Conservation (phyloP, 2,329 filamentous ascomycete species). For the Fusarium piperis region DNA sequence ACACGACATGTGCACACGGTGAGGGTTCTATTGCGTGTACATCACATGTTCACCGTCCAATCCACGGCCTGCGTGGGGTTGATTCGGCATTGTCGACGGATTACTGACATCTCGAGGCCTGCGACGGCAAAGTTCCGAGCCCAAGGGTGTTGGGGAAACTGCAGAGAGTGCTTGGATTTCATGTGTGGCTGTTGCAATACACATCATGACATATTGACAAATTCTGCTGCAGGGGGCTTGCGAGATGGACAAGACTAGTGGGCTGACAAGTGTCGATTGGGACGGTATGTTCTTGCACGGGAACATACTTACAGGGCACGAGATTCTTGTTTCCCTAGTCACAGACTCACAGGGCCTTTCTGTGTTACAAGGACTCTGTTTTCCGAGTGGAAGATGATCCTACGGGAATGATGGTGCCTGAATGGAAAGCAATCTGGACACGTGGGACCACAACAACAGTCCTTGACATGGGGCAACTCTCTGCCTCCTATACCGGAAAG, state of each 20-base stretch:
- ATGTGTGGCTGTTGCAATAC: neutral
- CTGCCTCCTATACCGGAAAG: neutral
- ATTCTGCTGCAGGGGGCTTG: neutral
- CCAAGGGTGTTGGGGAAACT: neutral
- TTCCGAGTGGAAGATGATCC: neutral
- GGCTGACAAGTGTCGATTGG: neutral
- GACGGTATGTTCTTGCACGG: neutral
- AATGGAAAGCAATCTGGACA: neutral
- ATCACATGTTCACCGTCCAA: neutral
- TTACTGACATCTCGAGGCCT: neutral
- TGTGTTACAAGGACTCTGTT: neutral
- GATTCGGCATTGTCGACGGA: neutral
- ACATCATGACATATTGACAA: conserved; percentile 1
- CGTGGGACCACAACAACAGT: neutral
- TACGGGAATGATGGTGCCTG: neutral
- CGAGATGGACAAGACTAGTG: neutral
- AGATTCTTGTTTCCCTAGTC: neutral
- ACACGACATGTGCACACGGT: neutral
- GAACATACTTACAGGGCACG: neutral
- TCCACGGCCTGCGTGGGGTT: neutral
- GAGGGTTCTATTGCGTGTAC: neutral
- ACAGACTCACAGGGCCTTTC: neutral
- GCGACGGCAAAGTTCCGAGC: neutral
- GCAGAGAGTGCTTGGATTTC: neutral
- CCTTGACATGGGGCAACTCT: neutral